phyloP scores from a whole-genome alignment of 2,329 filamentous ascomycete species.

The Sphaerulina populicola region DNA sequence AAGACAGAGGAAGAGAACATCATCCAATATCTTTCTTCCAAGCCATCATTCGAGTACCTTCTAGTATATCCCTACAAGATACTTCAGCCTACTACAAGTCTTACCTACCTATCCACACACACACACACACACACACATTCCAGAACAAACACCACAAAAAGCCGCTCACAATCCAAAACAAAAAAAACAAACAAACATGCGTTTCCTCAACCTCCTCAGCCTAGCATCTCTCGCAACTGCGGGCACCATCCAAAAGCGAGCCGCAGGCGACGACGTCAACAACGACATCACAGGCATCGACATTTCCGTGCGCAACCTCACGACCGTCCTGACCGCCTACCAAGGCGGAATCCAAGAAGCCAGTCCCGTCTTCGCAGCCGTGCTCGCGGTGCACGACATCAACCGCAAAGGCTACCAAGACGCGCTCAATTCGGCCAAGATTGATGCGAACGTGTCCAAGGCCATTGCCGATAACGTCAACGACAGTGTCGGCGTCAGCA shows the following conservation, averaged over 20 bases:
- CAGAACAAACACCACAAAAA: neutral
- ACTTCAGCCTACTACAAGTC: too few relatives aligned
- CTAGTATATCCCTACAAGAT: too few relatives aligned
- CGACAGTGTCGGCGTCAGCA: slow-evolving; percentile 23
- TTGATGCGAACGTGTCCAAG: too few relatives aligned
- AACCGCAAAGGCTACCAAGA: slow-evolving; percentile 23
- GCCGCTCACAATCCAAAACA: neutral
- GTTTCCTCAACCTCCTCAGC: slow-evolving; percentile 13
- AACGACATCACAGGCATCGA: slow-evolving; percentile 25
- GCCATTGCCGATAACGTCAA: slow-evolving; percentile 22
- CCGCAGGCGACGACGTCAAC: slow-evolving; percentile 19
- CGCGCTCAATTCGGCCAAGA: too few relatives aligned
- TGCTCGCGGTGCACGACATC: slow-evolving; percentile 20
- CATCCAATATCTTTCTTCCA: too few relatives aligned
- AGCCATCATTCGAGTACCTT: too few relatives aligned
- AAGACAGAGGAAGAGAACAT: too few relatives aligned
- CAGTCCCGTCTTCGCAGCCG: slow-evolving; percentile 19
- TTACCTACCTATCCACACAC: too few relatives aligned
- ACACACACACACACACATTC: too few relatives aligned
- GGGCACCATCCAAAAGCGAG: slow-evolving; percentile 11
- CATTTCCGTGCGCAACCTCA: slow-evolving; percentile 20
- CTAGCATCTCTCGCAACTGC: slow-evolving; percentile 18
- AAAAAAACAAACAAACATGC: slow-evolving; percentile 11
- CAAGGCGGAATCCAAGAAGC: slow-evolving; percentile 21
- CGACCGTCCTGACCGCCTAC: slow-evolving; percentile 20